Base-by-base conservation (phyloP, 73 alveolate species). In the Halteria grandinella region DNA sequence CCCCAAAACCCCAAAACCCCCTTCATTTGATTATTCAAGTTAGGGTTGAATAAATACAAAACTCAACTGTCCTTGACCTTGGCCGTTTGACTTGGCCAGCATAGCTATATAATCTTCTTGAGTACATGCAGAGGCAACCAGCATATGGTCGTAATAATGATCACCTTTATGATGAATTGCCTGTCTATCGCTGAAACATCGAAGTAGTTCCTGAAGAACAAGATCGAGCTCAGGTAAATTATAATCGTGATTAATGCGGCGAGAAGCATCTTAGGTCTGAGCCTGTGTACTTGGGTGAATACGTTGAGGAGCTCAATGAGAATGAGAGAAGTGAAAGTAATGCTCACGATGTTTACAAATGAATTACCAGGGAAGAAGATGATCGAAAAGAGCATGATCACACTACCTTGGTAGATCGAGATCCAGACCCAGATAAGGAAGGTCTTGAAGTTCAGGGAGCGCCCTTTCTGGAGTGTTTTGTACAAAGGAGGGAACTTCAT, bases 371-470 rank as follows among this genome's bases (percentile, higher is more conserved):
- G 81, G 88, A 96, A 96, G 77, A 93, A 79, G 34, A 88, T 39
- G 24, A 95, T 69, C 3, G 98, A 45, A 48, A 91, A 70, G 62
- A 90, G 62, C 89, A 95, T 93, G n/a, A 96, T 93, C 6, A 88
- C 75, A 39, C 92, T 69, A 0, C 99, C 98, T 84, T 96, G 92
- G 83, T 88, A 96, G 28, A 94, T 81, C 75, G 97, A 79, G 55
- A 91, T 90, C 90, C 94, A 93, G 43, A 91, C 82, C 98, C 99
- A 95, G 15, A 85, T 58, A 25, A 91, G 55, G 85, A 96, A 96
- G 25, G 96, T 89, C 55, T 94, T 96, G 28, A 81, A 69, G 48
- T 88, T 89, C 31, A 96, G 62, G 53, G 82, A 90, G 80, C 98
- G 93, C 41, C 98, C 98, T 60, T 90, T 80, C 70, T 88, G 77